Base-by-base conservation (phyloP, 2,329 filamentous ascomycete genomes). In the Sporothrix curviconia region DNA sequence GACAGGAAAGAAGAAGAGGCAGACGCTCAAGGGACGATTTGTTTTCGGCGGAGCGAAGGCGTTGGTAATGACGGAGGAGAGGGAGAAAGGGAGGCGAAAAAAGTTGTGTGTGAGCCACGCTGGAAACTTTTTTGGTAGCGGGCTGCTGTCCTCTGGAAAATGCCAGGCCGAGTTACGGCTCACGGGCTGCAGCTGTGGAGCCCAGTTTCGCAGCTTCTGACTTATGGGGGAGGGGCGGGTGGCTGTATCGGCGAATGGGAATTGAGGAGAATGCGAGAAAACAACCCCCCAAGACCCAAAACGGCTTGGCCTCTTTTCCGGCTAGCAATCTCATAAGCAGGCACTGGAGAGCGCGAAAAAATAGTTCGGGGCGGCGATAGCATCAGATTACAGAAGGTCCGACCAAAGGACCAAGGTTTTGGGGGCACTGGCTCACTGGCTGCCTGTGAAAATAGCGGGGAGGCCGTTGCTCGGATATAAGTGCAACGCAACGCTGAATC, bases 401-500 rank as follows among this genome's bases (percentile, higher is more conserved):
- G 6, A 32, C 6, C 28, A 15, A 11, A 12, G 34, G n/a, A n/a
- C n/a, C n/a, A n/a, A n/a, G n/a, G n/a, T n/a, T n/a, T n/a, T n/a
- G n/a, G n/a, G n/a, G n/a, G n/a, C n/a, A n/a, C n/a, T n/a, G n/a
- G n/a, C n/a, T n/a, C n/a, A n/a, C n/a, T n/a, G n/a, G n/a, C n/a
- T n/a, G n/a, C n/a, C n/a, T n/a, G n/a, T n/a, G n/a, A n/a, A n/a
- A n/a, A 28, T 22, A n/a, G 43, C 32, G 19, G 46, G 36, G 32
- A 34, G 28, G 24, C 19, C n/a, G n/a, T 34, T 22, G 15, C 57
- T 59, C 57, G 57, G 57, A 59, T 46, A 59, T 59, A 59, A 51
- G 37, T 50, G 36, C 19, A 50, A 43, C 25, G 36, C 49, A 17
- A 36, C 37, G 28, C 52, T 53, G 44, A 53, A 56, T 46, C 40